Evolutionary conservation across 495 filamentous ascomycete genomes (phyloP).

Genomic region (Wilcoxina mikolae): DNA sequence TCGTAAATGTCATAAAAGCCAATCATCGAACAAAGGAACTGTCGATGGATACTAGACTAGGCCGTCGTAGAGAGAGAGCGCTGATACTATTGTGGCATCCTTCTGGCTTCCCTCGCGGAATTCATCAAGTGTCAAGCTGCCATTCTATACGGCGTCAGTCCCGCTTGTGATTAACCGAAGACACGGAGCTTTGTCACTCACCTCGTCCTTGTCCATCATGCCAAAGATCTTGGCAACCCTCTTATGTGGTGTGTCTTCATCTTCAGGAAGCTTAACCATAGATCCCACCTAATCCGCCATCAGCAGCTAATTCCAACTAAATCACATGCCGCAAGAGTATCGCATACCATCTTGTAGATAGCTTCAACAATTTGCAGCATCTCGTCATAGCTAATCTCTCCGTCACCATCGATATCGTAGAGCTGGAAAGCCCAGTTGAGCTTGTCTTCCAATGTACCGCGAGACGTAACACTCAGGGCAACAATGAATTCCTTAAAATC

Average conservation of each 20-base stretch:
- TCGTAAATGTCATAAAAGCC: neutral
- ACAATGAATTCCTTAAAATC: conserved; percentile 99
- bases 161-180: neutral
- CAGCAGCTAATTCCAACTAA: neutral
- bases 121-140: conserved; percentile 52
- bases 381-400: conserved; percentile 97
- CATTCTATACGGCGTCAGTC: conserved; percentile 17
- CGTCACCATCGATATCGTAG: conserved; percentile 97
- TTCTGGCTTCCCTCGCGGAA: conserved; percentile 98
- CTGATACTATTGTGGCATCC: conserved; percentile 97
- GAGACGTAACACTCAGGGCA: conserved; percentile 87
- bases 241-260: conserved; percentile 98
- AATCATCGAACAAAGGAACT: neutral
- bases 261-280: conserved; percentile 96
- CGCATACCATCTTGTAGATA: conserved; percentile 94
- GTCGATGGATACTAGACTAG: conserved; percentile 45
- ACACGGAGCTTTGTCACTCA: conserved; percentile 58
- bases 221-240: conserved; percentile 95
- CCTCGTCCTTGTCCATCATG: conserved; percentile 99
- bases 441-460: conserved; percentile 98
- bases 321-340: conserved; percentile 1
- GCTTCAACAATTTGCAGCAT: conserved; percentile 98
- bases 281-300: conserved; percentile 64
- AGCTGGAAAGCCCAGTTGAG: conserved; percentile 98
- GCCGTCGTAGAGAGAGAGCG: conserved; percentile 89